These are phyloP conservation scores for Hibiscus mutabilis DNA, from an alignment of 345 rosid genomes.

Conservation along the genomic window DNA sequence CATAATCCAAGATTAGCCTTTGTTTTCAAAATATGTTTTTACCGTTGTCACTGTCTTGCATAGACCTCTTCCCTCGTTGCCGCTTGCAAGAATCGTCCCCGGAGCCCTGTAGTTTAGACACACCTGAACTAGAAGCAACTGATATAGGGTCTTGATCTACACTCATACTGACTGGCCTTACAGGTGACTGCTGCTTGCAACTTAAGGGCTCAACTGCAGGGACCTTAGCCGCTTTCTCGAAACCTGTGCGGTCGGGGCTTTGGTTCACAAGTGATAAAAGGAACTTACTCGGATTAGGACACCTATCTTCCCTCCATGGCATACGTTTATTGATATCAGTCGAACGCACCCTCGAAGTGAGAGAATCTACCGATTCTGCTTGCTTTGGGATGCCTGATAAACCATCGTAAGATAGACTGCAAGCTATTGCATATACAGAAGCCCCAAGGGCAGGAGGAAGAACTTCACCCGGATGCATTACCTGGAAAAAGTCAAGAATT, in stretches of 20 bases:
- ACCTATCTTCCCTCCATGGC: constrained; percentile 4
- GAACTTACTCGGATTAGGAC: constrained; percentile 17
- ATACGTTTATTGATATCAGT: constrained; percentile 29
- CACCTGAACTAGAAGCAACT: constrained; percentile 20
- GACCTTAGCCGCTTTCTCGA: constrained; percentile 10
- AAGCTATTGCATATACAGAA: constrained; percentile 46
- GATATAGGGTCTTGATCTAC: constrained; percentile 8
- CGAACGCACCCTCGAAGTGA: constrained; percentile 14
- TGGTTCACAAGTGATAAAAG: constrained; percentile 1
- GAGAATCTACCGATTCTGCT: not conserved
- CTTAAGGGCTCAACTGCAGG: not conserved
- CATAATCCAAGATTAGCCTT: too few relatives aligned
- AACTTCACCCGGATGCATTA: constrained; percentile 41
- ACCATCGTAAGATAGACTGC: constrained; percentile 59
- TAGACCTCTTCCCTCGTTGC: constrained; percentile 28
- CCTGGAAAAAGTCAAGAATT: constrained; percentile 35
- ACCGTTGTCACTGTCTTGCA: not conserved
- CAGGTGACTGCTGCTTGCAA: not conserved
- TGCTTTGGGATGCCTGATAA: constrained; percentile 37
- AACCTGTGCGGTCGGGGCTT: not conserved
- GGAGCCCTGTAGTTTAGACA: constrained; percentile 12
- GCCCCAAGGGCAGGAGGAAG: constrained; percentile 70
- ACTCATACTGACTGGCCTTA: not conserved
- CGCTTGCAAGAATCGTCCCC: constrained; percentile 29
- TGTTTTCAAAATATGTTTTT: not conserved